These are phyloP conservation scores for Sutorius eximius DNA, from an alignment of 1,284 basidiomycete genomes.

Conservation along the genomic window DNA sequence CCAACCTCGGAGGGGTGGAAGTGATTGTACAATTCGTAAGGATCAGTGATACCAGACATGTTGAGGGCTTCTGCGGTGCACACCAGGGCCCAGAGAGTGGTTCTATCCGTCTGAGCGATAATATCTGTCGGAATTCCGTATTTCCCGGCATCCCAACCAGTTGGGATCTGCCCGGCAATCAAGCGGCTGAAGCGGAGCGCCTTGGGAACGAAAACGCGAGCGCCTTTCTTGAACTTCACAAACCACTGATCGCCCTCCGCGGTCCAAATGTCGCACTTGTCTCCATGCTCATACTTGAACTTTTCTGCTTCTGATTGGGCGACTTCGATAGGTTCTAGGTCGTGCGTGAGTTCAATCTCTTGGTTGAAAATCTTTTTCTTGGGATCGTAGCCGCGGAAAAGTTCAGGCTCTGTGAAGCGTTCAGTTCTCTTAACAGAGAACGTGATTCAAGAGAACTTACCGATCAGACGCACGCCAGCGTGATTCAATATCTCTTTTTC, in stretches of 20 bases:
- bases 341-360: constrained; percentile 95
- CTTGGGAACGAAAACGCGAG: constrained; percentile 91
- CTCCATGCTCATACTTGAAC: constrained; percentile 96
- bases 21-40: constrained; percentile 95
- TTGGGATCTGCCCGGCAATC: constrained; percentile 95
- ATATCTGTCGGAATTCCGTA: constrained; percentile 99
- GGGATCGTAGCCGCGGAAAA: constrained; percentile 97
- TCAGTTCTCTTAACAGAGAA: constrained; percentile 7
- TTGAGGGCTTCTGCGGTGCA: constrained; percentile 94
- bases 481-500: constrained; percentile 93
- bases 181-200: constrained; percentile 93
- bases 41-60: constrained; percentile 96
- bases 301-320: constrained; percentile 88
- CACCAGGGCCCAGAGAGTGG: constrained; percentile 96
- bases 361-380: constrained; percentile 97
- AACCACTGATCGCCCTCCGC: constrained; percentile 91
- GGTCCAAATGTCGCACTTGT: constrained; percentile 95
- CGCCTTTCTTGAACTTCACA: constrained; percentile 98
- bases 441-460: constrained; percentile 44
- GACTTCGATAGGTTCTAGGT: constrained; percentile 95
- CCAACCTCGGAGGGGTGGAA: constrained; percentile 97
- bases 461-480: constrained; percentile 94
- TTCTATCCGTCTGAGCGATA: constrained; percentile 89
- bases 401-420: constrained; percentile 77
- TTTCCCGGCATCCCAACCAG: constrained; percentile 94